phyloP scores from a whole-genome alignment of 371 early-diverging fungal species.

The Dinochytrium kinnereticum region DNA sequence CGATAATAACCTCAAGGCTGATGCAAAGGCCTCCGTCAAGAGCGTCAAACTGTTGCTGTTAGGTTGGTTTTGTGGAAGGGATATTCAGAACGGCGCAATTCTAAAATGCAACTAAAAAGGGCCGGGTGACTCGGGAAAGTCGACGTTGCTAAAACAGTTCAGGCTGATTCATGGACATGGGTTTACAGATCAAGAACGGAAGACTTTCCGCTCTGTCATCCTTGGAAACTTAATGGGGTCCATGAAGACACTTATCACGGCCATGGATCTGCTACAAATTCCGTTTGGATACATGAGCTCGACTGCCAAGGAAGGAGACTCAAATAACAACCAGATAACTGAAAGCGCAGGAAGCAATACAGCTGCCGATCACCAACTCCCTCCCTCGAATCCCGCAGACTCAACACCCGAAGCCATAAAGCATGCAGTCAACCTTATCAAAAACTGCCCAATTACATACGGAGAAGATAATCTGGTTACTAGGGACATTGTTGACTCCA shows the following conservation, averaged over 20 bases:
- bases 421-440: constrained; percentile 1
- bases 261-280: constrained; percentile 25
- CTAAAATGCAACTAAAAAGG: constrained; percentile 21
- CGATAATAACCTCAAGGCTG: neutral
- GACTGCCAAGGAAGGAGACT: too few relatives aligned
- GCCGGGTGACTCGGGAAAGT: constrained; percentile 47
- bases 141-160: constrained; percentile 48
- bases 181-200: constrained; percentile 77
- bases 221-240: constrained; percentile 41
- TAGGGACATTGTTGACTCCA: constrained; percentile 67
- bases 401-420: neutral
- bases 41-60: constrained; percentile 32
- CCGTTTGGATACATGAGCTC: too few relatives aligned
- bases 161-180: constrained; percentile 85
- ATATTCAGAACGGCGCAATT: neutral
- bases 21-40: constrained; percentile 7
- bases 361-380: constrained; percentile 61
- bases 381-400: too few relatives aligned
- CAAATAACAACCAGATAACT: too few relatives aligned
- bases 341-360: too few relatives aligned
- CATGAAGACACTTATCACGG: constrained; percentile 12
- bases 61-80: neutral
- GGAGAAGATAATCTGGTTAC: constrained; percentile 57
- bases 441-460: constrained; percentile 20
- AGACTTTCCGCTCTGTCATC: constrained; percentile 72